phyloP scores from a whole-genome alignment of 106 monocot genomes.

The Amphibolis antarctica region DNA sequence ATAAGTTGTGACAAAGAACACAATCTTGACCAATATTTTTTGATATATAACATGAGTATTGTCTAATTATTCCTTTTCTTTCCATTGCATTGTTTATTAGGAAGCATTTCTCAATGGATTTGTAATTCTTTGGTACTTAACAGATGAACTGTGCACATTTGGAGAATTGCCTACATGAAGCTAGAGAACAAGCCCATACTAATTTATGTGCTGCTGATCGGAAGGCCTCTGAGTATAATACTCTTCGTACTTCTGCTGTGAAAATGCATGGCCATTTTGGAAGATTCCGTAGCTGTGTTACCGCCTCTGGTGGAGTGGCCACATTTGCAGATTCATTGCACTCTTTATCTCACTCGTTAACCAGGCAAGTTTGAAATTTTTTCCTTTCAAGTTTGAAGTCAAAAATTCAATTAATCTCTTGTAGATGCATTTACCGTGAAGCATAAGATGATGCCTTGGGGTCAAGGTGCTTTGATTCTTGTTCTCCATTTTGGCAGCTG shows the following conservation, averaged over 20 bases:
- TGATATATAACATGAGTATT: too few relatives aligned
- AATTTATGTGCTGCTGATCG: slow-evolving; percentile 90
- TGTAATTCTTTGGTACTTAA: not conserved
- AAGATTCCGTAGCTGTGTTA: slow-evolving; percentile 75
- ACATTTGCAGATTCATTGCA: slow-evolving; percentile 71
- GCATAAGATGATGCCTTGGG: too few relatives aligned
- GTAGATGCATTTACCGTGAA: too few relatives aligned
- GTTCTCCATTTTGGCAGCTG: too few relatives aligned
- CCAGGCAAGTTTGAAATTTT: slow-evolving; percentile 37
- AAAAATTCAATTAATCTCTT: too few relatives aligned
- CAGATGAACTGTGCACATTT: slow-evolving; percentile 95
- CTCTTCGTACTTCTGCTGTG: slow-evolving; percentile 56
- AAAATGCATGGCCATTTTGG: slow-evolving; percentile 75
- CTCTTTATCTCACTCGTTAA: slow-evolving; percentile 61
- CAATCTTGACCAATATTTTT: too few relatives aligned
- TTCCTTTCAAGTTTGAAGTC: too few relatives aligned
- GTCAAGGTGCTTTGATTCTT: too few relatives aligned
- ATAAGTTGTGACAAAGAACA: too few relatives aligned
- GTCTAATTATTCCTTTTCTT: too few relatives aligned
- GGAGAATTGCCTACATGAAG: slow-evolving; percentile 92
- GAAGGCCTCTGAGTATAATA: slow-evolving; percentile 71
- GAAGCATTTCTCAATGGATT: not conserved
- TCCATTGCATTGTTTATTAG: not conserved
- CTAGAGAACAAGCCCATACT: slow-evolving; percentile 88
- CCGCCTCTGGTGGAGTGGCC: slow-evolving; percentile 33